phyloP scores from a whole-genome alignment of 257 asterid genomes.

The Penstemon davidsonii region DNA sequence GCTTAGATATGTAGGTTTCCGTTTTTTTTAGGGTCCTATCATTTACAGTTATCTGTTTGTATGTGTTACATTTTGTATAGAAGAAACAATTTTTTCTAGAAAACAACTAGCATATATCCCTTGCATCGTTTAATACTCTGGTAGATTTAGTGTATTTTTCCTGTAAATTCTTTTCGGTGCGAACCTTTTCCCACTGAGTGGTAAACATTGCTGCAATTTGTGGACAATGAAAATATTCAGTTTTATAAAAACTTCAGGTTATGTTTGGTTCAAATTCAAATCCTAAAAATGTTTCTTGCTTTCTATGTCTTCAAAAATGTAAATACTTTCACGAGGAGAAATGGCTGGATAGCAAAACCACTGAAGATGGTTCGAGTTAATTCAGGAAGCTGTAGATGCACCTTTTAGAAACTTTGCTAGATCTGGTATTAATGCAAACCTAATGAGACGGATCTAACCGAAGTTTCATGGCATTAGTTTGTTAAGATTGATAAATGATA shows the following conservation, averaged over 20 bases:
- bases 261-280: too few relatives aligned
- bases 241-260: too few relatives aligned
- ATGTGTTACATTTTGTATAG: not conserved
- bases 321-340: not conserved
- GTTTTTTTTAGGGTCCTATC: not conserved
- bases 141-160: not conserved
- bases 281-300: too few relatives aligned
- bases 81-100: not conserved
- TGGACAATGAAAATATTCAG: too few relatives aligned
- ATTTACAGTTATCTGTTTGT: not conserved
- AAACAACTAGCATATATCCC: not conserved
- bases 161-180: too few relatives aligned
- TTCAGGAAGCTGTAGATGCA: not conserved
- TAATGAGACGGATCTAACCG: not conserved
- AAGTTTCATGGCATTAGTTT: not conserved
- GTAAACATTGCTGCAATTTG: too few relatives aligned
- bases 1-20: not conserved
- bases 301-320: too few relatives aligned
- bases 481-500: not conserved
- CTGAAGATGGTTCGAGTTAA: not conserved
- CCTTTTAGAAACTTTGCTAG: not conserved
- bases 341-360: slow-evolving; percentile 8
- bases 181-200: too few relatives aligned
- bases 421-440: not conserved
- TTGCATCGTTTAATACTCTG: not conserved